Conservation (phyloP, 2,329 filamentous ascomycete genomes). For the Simplicillium sp. region DNA sequence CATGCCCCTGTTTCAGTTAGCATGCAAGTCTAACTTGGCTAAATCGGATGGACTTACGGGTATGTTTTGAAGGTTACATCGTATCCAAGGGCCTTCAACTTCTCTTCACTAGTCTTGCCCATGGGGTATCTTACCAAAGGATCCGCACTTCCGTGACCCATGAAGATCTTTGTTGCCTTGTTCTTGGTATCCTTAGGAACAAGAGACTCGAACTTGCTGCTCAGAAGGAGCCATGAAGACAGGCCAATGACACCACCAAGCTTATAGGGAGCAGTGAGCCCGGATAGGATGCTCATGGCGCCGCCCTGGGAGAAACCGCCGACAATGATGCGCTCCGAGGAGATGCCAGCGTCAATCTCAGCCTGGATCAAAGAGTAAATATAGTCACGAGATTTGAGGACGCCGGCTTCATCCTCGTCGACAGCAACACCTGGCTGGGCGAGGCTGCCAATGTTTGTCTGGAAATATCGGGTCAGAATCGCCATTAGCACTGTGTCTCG, state of each 20-base stretch:
- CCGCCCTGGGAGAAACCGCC: slow-evolving; percentile 84
- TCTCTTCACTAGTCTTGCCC: slow-evolving; percentile 57
- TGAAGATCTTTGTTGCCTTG: slow-evolving; percentile 68
- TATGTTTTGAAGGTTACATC: slow-evolving; percentile 71
- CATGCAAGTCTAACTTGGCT: not conserved
- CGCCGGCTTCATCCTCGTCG: slow-evolving; percentile 61
- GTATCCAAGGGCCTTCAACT: slow-evolving; percentile 60
- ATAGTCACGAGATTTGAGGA: slow-evolving; percentile 62
- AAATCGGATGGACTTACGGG: slow-evolving; percentile 36
- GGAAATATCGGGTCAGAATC: not conserved
- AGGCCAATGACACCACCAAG: slow-evolving; percentile 83
- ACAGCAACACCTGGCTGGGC: slow-evolving; percentile 17
- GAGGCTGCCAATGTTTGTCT: slow-evolving; percentile 24
- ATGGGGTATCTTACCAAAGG: slow-evolving; percentile 60
- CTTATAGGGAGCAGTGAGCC: slow-evolving; percentile 62
- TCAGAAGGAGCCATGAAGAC: slow-evolving; percentile 70
- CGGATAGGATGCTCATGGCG: slow-evolving; percentile 75
- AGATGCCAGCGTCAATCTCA: slow-evolving; percentile 72
- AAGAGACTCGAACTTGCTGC: slow-evolving; percentile 31
- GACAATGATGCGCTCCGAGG: slow-evolving; percentile 71
- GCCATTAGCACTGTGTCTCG: not conserved
- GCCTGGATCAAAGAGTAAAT: slow-evolving; percentile 69
- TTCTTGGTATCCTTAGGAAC: slow-evolving; percentile 28
- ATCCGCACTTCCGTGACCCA: slow-evolving; percentile 72
- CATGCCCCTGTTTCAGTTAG: slow-evolving; percentile 42